A percentile compares a stretch with the other conserved stretches of the same genome.
Evolutionary conservation across 371 early-diverging fungal species (phyloP).

Genomic region (Mortierella sp.): DNA sequence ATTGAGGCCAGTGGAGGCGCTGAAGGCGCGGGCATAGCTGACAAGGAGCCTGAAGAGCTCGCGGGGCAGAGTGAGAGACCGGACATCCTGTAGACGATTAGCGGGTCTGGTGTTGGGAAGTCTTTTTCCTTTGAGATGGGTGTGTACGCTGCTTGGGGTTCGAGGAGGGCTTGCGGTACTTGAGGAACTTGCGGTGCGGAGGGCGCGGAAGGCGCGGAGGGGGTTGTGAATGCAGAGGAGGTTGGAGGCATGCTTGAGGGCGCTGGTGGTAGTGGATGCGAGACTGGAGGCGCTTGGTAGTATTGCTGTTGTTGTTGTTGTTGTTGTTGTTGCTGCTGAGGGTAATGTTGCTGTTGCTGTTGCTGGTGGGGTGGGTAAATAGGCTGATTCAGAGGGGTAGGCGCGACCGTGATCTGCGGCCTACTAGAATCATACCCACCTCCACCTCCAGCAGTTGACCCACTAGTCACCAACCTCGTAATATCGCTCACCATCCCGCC

Average conservation of each 20-base stretch:
- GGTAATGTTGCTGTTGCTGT: neutral
- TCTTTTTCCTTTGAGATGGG: neutral
- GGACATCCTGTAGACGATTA: constrained; percentile 29
- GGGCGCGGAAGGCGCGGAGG: neutral
- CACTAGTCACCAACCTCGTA: neutral
- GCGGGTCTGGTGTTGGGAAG: constrained; percentile 21
- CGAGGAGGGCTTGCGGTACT: too few relatives aligned
- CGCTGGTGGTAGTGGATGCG: neutral
- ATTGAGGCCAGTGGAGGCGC: constrained; percentile 20
- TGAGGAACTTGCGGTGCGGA: neutral
- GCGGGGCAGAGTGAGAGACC: constrained; percentile 11
- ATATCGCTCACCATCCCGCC: constrained; percentile 1
- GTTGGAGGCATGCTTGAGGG: neutral
- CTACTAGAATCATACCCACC: neutral
- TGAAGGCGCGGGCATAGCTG: constrained; percentile 19
- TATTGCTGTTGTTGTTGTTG: neutral
- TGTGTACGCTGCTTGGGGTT: neutral
- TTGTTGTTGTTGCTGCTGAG: neutral
- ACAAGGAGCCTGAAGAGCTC: neutral
- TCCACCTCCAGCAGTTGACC: neutral
- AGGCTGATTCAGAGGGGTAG: constrained; percentile 4
- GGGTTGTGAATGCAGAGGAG: neutral
- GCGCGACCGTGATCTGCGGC: constrained; percentile 5
- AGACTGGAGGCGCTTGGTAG: neutral
- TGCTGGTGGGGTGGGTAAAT: constrained; percentile 9